phyloP scores from a whole-genome alignment of 495 filamentous ascomycete species.

The Astrocystis sublimbata region DNA sequence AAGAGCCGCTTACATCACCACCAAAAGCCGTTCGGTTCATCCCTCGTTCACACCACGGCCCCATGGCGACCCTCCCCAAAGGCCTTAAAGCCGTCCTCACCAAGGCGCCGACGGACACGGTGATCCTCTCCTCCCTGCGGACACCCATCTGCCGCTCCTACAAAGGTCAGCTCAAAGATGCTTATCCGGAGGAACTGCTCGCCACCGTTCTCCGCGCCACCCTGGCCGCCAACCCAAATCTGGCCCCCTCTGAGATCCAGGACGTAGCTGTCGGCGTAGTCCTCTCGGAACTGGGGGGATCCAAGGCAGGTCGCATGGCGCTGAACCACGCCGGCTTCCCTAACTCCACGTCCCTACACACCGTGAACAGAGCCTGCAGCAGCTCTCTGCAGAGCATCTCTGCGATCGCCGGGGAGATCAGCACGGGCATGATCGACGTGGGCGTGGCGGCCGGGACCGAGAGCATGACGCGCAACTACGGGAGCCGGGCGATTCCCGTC shows the following conservation, averaged over 20 bases:
- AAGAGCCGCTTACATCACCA: background rate
- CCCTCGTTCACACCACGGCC: background rate
- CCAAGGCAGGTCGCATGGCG: slow-evolving; percentile 90
- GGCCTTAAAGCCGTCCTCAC: slow-evolving; percentile 76
- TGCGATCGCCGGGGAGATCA: slow-evolving; percentile 67
- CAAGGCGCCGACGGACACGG: slow-evolving; percentile 78
- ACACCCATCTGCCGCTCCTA: slow-evolving; percentile 81
- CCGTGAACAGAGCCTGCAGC: slow-evolving; percentile 83
- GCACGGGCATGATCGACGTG: slow-evolving; percentile 67
- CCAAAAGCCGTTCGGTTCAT: background rate
- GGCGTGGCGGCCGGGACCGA: slow-evolving; percentile 91
- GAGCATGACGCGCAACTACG: slow-evolving; percentile 91
- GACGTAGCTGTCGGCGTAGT: slow-evolving; percentile 87
- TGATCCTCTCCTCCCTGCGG: slow-evolving; percentile 85
- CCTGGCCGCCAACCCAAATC: slow-evolving; percentile 70
- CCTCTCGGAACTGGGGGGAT: slow-evolving; percentile 84
- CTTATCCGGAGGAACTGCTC: slow-evolving; percentile 88
- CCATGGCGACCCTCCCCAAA: slow-evolving; percentile 39
- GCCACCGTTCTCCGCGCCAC: slow-evolving; percentile 80
- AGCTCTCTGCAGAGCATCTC: slow-evolving; percentile 76
- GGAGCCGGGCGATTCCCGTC: slow-evolving; percentile 74
- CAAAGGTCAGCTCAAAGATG: slow-evolving; percentile 82
- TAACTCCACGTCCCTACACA: slow-evolving; percentile 70
- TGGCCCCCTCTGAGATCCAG: slow-evolving; percentile 69
- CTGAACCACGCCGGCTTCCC: slow-evolving; percentile 79